These are phyloP conservation scores for Yarrowia sp. DNA, from an alignment of 805 yeast species.

Conservation along the genomic window DNA sequence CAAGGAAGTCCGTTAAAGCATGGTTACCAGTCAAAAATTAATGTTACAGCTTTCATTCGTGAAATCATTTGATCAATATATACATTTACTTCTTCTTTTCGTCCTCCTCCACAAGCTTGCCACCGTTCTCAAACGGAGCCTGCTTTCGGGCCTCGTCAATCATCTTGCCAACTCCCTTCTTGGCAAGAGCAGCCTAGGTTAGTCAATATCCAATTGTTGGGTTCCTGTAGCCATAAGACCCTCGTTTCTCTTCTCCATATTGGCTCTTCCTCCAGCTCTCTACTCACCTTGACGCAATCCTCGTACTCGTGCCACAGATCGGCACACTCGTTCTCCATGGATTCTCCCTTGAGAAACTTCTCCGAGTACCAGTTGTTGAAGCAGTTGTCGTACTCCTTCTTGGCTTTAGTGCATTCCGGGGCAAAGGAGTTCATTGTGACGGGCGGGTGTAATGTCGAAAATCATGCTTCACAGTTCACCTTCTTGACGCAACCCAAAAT, in stretches of 20 bases:
- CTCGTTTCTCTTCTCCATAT: not conserved
- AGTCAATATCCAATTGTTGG: not conserved
- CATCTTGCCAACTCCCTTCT: conserved; percentile 75
- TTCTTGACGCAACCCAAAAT: not conserved
- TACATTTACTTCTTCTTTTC: conserved; percentile 18
- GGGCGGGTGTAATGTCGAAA: conserved; percentile 2
- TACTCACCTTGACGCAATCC: conserved; percentile 69
- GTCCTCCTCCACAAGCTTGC: conserved; percentile 22
- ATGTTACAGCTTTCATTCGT: not conserved
- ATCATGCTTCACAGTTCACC: not conserved
- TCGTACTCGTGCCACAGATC: conserved; percentile 85
- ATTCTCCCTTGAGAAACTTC: conserved; percentile 34
- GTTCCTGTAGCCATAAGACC: not conserved
- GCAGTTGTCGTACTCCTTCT: conserved; percentile 84
- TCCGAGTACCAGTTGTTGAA: conserved; percentile 95
- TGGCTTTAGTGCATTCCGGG: conserved; percentile 89
- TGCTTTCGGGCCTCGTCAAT: conserved; percentile 85
- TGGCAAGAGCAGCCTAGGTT: conserved; percentile 49
- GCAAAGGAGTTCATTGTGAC: conserved; percentile 52
- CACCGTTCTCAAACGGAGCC: conserved; percentile 68
- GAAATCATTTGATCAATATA: not conserved
- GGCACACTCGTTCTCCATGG: conserved; percentile 74
- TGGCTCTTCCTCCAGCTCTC: conserved; percentile 3
- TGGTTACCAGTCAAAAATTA: not conserved
- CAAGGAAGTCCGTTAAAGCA: not conserved